Conservation (phyloP, 306 rosid genomes). For the Sindora glabra region DNA sequence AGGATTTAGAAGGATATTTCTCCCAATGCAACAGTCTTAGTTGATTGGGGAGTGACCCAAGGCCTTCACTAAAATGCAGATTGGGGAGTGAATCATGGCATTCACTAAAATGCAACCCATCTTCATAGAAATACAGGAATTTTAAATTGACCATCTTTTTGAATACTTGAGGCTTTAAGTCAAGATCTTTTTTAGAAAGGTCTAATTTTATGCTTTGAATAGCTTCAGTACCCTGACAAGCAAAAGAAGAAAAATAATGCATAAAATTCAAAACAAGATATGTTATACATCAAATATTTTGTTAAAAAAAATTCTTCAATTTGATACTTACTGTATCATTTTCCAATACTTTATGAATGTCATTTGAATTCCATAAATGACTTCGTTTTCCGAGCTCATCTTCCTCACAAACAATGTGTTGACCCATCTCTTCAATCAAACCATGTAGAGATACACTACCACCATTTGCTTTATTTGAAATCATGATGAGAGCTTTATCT, state of each 20-base stretch:
- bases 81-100: neutral
- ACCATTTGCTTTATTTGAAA: neutral
- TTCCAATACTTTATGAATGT: neutral
- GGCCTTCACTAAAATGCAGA: neutral
- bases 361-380: neutral
- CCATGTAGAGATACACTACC: no score
- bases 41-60: neutral
- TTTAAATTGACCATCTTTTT: neutral
- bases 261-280: no score
- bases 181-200: neutral
- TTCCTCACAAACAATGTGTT: neutral
- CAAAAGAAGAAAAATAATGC: neutral
- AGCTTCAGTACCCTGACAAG: neutral
- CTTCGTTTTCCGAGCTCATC: neutral
- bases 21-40: neutral
- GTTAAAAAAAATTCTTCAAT: neutral
- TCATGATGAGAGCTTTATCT: slow-evolving; percentile 6
- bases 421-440: slow-evolving; percentile 11
- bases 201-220: neutral
- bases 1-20: neutral
- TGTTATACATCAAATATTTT: no score
- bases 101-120: neutral
- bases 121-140: neutral
- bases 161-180: neutral
- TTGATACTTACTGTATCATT: neutral